These are phyloP conservation scores for Leptographium procerum DNA, from an alignment of 2,329 filamentous ascomycete genomes.

Conservation along the genomic window DNA sequence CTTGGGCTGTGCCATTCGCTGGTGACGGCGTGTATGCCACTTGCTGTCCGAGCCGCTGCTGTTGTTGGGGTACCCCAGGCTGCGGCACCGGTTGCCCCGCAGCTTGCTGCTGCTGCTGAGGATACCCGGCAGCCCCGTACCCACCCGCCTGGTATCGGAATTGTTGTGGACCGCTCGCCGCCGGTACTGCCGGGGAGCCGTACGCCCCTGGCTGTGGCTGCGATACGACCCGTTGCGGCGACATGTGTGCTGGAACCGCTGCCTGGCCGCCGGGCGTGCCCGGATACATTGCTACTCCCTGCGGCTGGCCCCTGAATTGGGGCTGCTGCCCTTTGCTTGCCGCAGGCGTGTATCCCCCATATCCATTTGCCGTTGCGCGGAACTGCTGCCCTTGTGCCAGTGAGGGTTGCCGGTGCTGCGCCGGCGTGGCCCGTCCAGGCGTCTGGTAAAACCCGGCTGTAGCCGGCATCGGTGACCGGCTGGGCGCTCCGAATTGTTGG, in stretches of 20 bases:
- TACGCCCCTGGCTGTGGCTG: constrained; percentile 24
- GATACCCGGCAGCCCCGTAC: constrained; percentile 5
- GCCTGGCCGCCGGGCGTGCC: background rate
- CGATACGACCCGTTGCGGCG: constrained; percentile 13
- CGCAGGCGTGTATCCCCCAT: constrained; percentile 35
- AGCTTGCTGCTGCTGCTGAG: constrained; percentile 15
- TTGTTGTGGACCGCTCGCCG: constrained; percentile 27
- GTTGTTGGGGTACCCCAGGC: constrained; percentile 2
- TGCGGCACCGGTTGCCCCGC: constrained; percentile 20
- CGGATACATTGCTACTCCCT: constrained; percentile 22
- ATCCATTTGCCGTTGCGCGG: constrained; percentile 34
- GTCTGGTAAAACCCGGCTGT: constrained; percentile 30
- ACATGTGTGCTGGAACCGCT: constrained; percentile 5
- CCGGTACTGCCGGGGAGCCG: constrained; percentile 24
- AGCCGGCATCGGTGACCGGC: constrained; percentile 29
- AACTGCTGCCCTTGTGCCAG: constrained; percentile 24
- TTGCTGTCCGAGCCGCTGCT: constrained; percentile 19
- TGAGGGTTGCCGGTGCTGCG: constrained; percentile 23
- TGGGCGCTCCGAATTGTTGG: constrained; percentile 36
- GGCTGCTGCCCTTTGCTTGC: constrained; percentile 40
- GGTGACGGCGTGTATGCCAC: constrained; percentile 24
- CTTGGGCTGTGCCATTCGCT: constrained; percentile 29
- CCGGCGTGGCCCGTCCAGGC: constrained; percentile 27
- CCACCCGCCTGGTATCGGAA: constrained; percentile 23
- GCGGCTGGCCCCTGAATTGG: constrained; percentile 34